Evolutionary conservation across 805 yeast species (phyloP).

Genomic region (Ogataea pignaliae): DNA sequence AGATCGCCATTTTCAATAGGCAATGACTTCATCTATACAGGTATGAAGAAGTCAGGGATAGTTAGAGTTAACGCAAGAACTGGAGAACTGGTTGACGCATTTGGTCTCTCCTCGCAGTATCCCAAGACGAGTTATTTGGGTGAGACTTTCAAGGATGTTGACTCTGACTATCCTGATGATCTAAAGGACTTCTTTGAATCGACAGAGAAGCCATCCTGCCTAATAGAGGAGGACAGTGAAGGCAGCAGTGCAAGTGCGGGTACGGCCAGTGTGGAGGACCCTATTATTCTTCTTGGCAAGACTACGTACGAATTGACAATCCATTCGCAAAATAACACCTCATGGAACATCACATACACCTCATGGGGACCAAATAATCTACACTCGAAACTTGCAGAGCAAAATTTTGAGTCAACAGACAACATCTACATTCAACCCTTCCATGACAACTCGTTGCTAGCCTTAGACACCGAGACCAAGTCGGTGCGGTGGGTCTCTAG

Average conservation of each 20-base stretch:
- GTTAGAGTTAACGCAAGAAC: conserved; percentile 67
- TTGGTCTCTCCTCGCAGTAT: conserved; percentile 33
- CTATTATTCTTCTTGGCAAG: conserved; percentile 57
- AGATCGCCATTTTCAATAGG: conserved; percentile 84
- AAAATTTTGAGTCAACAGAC: conserved; percentile 58
- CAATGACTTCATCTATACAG: conserved; percentile 84
- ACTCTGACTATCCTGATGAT: conserved; percentile 4
- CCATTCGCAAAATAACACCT: conserved; percentile 63
- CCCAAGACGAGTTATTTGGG: not conserved
- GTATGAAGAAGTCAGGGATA: conserved; percentile 70
- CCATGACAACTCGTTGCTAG: conserved; percentile 74
- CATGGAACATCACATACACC: conserved; percentile 84
- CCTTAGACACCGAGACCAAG: conserved; percentile 63
- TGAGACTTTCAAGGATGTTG: no score
- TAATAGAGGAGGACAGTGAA: conserved; percentile 9
- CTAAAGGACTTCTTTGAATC: conserved; percentile 4
- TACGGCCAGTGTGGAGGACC: conserved; percentile 9
- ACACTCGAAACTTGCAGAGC: conserved; percentile 49
- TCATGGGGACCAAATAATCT: conserved; percentile 91
- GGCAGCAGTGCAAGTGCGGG: not conserved
- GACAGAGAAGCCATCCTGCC: conserved; percentile 6
- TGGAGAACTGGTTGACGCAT: conserved; percentile 69
- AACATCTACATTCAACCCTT: conserved; percentile 78
- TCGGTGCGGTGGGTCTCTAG: conserved; percentile 77
- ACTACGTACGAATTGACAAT: conserved; percentile 71